Percentiles rank a stretch among this genome's conserved stretches.
These are phyloP conservation scores for Cryptococcus maquisensis DNA, from an alignment of 1,284 basidiomycete genomes.

Conservation along the genomic window DNA sequence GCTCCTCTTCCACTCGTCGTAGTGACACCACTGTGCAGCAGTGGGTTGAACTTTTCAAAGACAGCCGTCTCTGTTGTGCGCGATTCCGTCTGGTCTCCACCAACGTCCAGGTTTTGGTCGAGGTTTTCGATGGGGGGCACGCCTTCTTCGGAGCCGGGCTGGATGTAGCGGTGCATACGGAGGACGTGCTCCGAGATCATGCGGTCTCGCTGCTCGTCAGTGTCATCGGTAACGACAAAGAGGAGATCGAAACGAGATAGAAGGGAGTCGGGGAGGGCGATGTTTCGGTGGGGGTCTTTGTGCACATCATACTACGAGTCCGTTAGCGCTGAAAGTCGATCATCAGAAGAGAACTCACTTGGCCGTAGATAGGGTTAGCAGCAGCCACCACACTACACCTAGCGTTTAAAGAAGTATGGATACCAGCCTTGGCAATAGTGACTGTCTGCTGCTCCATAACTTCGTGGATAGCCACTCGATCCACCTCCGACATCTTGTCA, in stretches of 20 bases:
- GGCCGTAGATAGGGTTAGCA: conserved; percentile 98
- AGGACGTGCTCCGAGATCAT: conserved; percentile 96
- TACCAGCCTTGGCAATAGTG: conserved; percentile 98
- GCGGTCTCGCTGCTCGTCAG: conserved; percentile 90
- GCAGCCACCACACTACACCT: conserved; percentile 97
- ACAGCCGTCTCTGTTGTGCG: conserved; percentile 66
- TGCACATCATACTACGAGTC: conserved; percentile 85
- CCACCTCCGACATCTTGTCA: conserved; percentile 99
- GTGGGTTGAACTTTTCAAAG: conserved; percentile 94
- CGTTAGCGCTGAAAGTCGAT: background rate
- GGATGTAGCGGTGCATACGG: conserved; percentile 93
- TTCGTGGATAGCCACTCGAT: conserved; percentile 99
- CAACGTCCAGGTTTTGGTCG: conserved; percentile 78
- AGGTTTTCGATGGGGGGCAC: conserved; percentile 80
- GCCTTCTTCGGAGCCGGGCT: conserved; percentile 91
- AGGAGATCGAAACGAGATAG: conserved; percentile 98
- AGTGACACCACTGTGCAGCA: conserved; percentile 80
- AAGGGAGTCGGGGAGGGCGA: conserved; percentile 95
- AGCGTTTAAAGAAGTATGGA: conserved; percentile 96
- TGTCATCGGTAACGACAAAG: conserved; percentile 97
- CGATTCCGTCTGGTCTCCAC: conserved; percentile 58
- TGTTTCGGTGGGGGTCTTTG: conserved; percentile 98
- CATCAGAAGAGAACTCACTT: conserved; percentile 55
- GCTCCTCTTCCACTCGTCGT: conserved; percentile 58
- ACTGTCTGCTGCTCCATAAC: conserved; percentile 99